Conservation (phyloP, 169 alveolate species). For the Besnoitia besnoiti region DNA sequence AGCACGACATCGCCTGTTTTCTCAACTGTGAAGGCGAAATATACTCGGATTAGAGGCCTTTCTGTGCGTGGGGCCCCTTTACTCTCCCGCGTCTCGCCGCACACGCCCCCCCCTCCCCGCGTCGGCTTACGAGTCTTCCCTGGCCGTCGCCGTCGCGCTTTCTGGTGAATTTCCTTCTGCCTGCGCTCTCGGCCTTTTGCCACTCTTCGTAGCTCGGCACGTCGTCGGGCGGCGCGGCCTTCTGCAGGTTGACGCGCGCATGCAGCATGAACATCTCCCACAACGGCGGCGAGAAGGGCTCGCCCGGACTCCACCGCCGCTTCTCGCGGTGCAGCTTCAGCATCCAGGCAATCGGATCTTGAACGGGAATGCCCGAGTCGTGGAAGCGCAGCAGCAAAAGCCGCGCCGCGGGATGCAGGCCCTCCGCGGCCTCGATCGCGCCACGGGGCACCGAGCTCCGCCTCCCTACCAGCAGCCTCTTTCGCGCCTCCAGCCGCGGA, state of each 20-base stretch:
- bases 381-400: not conserved
- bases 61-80: too few species aligned
- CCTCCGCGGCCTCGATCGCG: not conserved
- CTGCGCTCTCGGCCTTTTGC: slow-evolving; percentile 12
- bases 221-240: slow-evolving; percentile 26
- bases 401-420: slow-evolving; percentile 10
- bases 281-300: not conserved
- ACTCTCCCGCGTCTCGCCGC: too few species aligned
- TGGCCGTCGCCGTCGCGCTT: not conserved
- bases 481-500: not conserved
- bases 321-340: not conserved
- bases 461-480: not conserved
- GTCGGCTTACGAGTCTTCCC: not conserved
- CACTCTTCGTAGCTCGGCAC: not conserved
- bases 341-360: slow-evolving; percentile 13
- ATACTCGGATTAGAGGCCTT: too few species aligned
- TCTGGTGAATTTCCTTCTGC: not conserved
- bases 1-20: too few species aligned
- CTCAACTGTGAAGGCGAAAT: too few species aligned
- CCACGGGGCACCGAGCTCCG: not conserved
- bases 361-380: not conserved
- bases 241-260: slow-evolving; percentile 28
- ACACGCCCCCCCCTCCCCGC: not conserved
- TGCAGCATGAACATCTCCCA: slow-evolving; percentile 28
- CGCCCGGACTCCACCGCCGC: not conserved